Base-by-base conservation (phyloP, 1,284 basidiomycete genomes). In the Schizophyllum commune region DNA sequence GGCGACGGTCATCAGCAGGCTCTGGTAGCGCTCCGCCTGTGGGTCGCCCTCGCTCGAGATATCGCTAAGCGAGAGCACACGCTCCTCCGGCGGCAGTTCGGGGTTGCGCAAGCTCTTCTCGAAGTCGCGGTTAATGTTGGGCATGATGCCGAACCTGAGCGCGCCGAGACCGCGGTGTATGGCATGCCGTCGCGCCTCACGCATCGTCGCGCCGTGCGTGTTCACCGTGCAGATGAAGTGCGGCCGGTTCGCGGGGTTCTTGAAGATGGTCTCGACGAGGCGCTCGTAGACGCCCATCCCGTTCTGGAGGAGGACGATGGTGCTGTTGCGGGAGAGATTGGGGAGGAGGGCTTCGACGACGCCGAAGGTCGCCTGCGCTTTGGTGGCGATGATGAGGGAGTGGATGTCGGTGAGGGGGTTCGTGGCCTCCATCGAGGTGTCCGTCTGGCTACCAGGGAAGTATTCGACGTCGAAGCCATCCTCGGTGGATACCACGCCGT, bases 221-320 rank as follows among this genome's bases (percentile, higher is more conserved):
- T 91, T 94, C 22, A 86, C 86, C 7, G 89, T 89, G 60, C 97
- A 77, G 58, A 98, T 82, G 72, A 98, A 93, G 69, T 93, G 86
- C 5, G 96, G 96, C 39, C 95, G 84, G 21, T 77, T 75, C 15
- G 75, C 70, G 8, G 86, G 83, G 68, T 94, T 87, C 52, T 82
- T 86, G 75, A 96, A 99, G 56, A 94, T 68, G 17, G 80, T 71
- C 15, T 77, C 72, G 54, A 92, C 72, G 59, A 98, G 79, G 64
- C 85, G 76, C 68, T 98, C 95, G 72, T 95, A 91, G 15, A 96
- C 79, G 17, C 94, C 96, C 87, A 97, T 79, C 72, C 88, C 96
- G 72, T 98, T 98, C 71, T 97, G 92, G 58, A 97, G 74, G 5
- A 99, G 83, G 1, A 96, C 91, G 65, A 98, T 85, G 27, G 95